These are phyloP conservation scores for Lablab purpureus DNA, from an alignment of 306 rosid genomes.

Conservation along the genomic window DNA sequence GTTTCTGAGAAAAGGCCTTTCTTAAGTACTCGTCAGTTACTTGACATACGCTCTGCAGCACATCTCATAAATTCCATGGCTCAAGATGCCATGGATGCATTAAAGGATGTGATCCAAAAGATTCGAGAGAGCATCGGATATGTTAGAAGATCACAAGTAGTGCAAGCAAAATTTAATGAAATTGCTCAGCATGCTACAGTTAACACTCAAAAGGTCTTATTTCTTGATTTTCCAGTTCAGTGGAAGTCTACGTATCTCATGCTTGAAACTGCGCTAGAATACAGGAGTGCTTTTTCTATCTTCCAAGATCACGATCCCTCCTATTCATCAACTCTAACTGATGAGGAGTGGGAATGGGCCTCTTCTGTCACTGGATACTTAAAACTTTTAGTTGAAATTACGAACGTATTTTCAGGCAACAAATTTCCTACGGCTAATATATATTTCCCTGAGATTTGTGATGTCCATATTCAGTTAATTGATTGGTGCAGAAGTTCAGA, in stretches of 20 bases:
- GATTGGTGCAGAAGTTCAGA: slow-evolving; percentile 92
- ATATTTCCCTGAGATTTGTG: slow-evolving; percentile 92
- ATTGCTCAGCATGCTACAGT: slow-evolving; percentile 73
- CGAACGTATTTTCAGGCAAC: slow-evolving; percentile 66
- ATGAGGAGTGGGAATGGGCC: slow-evolving; percentile 87
- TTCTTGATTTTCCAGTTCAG: slow-evolving; percentile 68
- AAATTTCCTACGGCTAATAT: slow-evolving; percentile 78
- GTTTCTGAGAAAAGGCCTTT: slow-evolving; percentile 79
- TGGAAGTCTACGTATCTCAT: slow-evolving; percentile 83
- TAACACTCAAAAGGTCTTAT: slow-evolving; percentile 61
- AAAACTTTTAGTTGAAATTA: slow-evolving; percentile 85
- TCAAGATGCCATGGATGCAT: slow-evolving; percentile 70
- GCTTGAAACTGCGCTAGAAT: slow-evolving; percentile 86
- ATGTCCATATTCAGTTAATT: slow-evolving; percentile 82
- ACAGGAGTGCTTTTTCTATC: slow-evolving; percentile 73
- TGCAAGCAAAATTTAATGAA: slow-evolving; percentile 77
- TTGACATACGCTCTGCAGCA: slow-evolving; percentile 85
- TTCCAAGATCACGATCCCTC: slow-evolving; percentile 74
- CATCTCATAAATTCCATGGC: slow-evolving; percentile 73
- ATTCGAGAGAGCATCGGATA: slow-evolving; percentile 77
- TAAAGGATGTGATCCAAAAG: slow-evolving; percentile 73
- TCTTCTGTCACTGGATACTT: slow-evolving; percentile 64
- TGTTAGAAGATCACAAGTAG: slow-evolving; percentile 77
- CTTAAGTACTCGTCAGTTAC: slow-evolving; percentile 67
- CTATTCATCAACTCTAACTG: slow-evolving; percentile 65